Evolutionary conservation across 2,329 filamentous ascomycete species (phyloP), one percentile per base, ranked within the genome.

Genomic region (Sclerotinia spermophila): DNA sequence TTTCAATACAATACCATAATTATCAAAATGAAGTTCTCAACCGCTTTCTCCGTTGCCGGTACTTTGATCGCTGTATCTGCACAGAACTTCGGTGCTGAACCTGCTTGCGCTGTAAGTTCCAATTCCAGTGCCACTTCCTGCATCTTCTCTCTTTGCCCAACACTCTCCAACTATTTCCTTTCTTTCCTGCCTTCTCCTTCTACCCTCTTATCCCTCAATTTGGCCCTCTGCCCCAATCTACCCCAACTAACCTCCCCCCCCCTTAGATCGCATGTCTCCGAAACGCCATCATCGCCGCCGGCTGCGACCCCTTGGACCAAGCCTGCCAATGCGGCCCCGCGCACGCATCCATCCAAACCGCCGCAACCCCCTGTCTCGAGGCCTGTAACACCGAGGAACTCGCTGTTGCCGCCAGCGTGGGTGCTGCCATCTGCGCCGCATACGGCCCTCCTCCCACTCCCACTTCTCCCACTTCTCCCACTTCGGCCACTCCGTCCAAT

Each of bases 251-350:
- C 5, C 30, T 3, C 10, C 24, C n/a, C 6, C 33, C 44, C 0
- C 45, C 35, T 51, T 38, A 69, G 68, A 21, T 38, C 27, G 38
- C 74, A 59, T 84, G 83, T 72, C 78, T 84, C 24, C 45, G 73
- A 53, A 75, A 78, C 24, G 78, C 78, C 72, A 77, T 84, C 72
- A 72, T 76, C 68, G 71, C 79, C 71, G 77, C 78, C 60, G 81
- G 81, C 75, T 84, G 82, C 76, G 51, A 72, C 5, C 72, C 80
- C 74, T 73, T 72, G 65, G 81, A 83, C 72, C 76, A 79, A 15
- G 76, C 74, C 66, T 84, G 83, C 77, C 79, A 79, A 74, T 84
- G 83, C 77, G 74, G 74, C 48, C 65, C 70, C 51, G 71, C 64
- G 5, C 55, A 77, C 38, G n/a, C 78, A 24, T 72, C 71, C 2